Conservation (phyloP, 805 yeast species). For the Vanderwaltozyma tropicalis region DNA sequence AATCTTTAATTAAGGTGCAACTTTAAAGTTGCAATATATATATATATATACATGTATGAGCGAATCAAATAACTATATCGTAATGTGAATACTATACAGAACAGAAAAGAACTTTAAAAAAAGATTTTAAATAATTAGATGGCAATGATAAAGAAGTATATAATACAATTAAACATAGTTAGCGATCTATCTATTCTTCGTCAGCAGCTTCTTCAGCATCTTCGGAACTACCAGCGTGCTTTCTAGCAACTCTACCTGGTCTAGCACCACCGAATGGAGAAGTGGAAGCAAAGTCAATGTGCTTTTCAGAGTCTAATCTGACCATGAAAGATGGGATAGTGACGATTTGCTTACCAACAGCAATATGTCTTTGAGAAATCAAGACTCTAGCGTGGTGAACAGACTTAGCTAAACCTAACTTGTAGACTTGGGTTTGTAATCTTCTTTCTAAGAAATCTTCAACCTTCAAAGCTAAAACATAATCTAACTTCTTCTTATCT, state of each 20-base stretch:
- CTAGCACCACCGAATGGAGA: conserved; percentile 99
- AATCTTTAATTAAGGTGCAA: too few relatives aligned
- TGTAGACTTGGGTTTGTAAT: conserved; percentile 99
- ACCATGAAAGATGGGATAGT: conserved; percentile 98
- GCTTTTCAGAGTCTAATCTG: conserved; percentile 99
- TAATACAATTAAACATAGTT: background rate
- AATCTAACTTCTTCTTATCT: conserved; percentile 99
- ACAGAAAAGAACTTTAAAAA: too few relatives aligned
- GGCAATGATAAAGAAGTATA: background rate
- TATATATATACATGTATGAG: too few relatives aligned
- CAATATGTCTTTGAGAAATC: conserved; percentile 98
- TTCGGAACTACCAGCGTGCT: conserved; percentile 53
- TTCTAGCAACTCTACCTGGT: conserved; percentile 99
- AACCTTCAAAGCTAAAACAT: conserved; percentile 93
- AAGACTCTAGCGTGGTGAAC: conserved; percentile 99
- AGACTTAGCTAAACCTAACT: conserved; percentile 98
- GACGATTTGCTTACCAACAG: conserved; percentile 99
- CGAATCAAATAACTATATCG: too few relatives aligned
- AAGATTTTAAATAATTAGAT: background rate
- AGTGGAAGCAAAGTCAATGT: conserved; percentile 97
- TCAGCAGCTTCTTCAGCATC: conserved; percentile 63
- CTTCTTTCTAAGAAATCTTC: conserved; percentile 99
- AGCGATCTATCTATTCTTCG: conserved; percentile 34
- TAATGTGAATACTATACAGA: too few relatives aligned
- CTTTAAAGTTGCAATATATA: too few relatives aligned